Conservation (phyloP, 73 alveolate species). For the Halteria grandinella region DNA sequence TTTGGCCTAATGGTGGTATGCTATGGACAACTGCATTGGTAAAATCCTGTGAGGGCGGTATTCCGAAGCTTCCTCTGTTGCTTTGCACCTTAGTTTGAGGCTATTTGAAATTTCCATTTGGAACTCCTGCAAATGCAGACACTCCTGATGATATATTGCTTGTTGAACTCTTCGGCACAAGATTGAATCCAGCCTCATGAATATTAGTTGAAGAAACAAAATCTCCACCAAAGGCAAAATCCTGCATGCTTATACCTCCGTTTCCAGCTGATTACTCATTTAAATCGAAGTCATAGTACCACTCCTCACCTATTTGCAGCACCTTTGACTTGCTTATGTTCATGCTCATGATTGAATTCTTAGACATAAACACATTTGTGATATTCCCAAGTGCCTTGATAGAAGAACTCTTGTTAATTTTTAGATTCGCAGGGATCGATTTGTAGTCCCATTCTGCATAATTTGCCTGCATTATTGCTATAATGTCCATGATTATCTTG, state of each 20-base stretch:
- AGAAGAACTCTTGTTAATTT: neutral
- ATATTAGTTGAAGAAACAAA: no score
- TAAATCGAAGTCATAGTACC: neutral
- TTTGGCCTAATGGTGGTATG: no score
- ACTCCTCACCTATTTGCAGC: neutral
- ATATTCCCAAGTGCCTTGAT: conserved; percentile 46
- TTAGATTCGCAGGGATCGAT: conserved; percentile 8
- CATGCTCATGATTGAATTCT: neutral
- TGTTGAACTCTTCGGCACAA: no score
- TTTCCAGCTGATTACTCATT: neutral
- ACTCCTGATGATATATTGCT: no score
- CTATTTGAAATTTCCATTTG: no score
- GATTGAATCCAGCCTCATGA: no score
- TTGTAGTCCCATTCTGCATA: conserved; percentile 29
- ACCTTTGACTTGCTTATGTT: conserved; percentile 8
- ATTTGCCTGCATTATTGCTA: conserved; percentile 5
- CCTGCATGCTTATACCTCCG: neutral
- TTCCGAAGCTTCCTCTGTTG: no score
- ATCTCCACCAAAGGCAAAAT: no score
- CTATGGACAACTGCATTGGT: no score
- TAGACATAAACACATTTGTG: conserved; percentile 25
- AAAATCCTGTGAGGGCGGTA: no score
- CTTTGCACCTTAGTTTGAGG: no score
- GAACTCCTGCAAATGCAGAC: no score
- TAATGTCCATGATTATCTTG: conserved; percentile 10